These are phyloP conservation scores for Ascochyta lentis DNA, from an alignment of 2,329 filamentous ascomycete species.

Conservation along the genomic window DNA sequence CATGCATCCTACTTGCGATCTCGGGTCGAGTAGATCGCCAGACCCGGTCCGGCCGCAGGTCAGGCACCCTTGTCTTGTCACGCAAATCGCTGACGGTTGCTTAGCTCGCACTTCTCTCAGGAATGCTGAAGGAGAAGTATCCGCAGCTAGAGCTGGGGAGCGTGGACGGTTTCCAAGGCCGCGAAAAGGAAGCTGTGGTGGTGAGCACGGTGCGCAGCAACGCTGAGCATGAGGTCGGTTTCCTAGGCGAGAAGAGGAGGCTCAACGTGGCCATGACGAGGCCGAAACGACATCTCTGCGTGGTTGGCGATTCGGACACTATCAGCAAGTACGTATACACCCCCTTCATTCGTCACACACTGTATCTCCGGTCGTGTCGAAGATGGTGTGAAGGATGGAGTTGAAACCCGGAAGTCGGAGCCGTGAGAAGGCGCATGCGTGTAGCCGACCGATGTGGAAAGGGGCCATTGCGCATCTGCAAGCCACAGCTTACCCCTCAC, in stretches of 20 bases:
- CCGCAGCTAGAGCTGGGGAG: slow-evolving; percentile 92
- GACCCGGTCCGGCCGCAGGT: too few species aligned
- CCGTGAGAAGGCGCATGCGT: slow-evolving; percentile 4
- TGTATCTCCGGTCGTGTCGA: not conserved
- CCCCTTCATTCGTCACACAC: not conserved
- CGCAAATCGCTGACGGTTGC: slow-evolving; percentile 22
- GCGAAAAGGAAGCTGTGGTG: slow-evolving; percentile 94
- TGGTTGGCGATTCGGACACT: slow-evolving; percentile 94
- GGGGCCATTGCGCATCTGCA: slow-evolving; percentile 12
- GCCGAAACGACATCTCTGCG: slow-evolving; percentile 84
- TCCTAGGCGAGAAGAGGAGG: slow-evolving; percentile 87
- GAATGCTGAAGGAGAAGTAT: slow-evolving; percentile 78
- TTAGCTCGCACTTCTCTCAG: slow-evolving; percentile 77
- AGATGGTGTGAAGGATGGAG: slow-evolving; percentile 17
- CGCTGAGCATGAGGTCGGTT: slow-evolving; percentile 83
- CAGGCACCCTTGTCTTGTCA: slow-evolving; percentile 9
- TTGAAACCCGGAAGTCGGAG: slow-evolving; percentile 7
- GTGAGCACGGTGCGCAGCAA: slow-evolving; percentile 96
- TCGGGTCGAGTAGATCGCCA: too few species aligned
- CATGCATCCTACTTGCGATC: too few species aligned
- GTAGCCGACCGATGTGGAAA: not conserved
- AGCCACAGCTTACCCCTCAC: slow-evolving; percentile 10
- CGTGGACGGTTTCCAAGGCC: slow-evolving; percentile 95
- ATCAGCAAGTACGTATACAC: slow-evolving; percentile 74
- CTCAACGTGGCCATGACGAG: slow-evolving; percentile 98